Conservation (phyloP, 345 rosid genomes). For the Chamaenerion angustifolium region DNA sequence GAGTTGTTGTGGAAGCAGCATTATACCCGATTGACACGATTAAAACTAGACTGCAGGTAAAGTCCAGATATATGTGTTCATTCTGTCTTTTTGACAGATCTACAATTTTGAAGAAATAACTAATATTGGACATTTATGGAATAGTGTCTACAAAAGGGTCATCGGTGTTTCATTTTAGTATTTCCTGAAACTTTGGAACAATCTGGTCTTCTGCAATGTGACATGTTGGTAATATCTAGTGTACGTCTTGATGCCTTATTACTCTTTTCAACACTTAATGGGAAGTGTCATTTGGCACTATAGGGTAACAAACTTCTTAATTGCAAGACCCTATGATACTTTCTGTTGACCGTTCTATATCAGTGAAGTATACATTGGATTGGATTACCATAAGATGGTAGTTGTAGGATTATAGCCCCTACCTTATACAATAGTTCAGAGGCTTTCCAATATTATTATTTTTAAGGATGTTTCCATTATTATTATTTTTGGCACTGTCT, state of each 20-base stretch:
- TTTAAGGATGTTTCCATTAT: background rate
- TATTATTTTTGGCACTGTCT: background rate
- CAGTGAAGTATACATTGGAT: background rate
- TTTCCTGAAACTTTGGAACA: no score
- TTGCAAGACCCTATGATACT: background rate
- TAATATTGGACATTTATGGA: no score
- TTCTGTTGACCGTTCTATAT: background rate
- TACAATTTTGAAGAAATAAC: no score
- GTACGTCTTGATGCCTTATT: no score
- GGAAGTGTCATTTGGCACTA: no score
- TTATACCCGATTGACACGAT: constrained; percentile 83
- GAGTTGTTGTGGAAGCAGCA: constrained; percentile 70
- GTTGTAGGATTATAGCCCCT: background rate
- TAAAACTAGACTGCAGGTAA: constrained; percentile 71
- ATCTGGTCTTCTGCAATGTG: no score
- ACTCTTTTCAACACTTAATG: no score
- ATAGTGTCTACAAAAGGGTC: no score
- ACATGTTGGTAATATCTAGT: no score
- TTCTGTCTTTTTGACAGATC: background rate
- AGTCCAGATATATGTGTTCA: background rate
- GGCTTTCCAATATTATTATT: background rate
- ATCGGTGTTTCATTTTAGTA: no score
- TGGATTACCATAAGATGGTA: background rate
- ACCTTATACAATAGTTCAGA: background rate
- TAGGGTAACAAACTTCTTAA: no score